Evolutionary conservation across 352 stramenopile species (phyloP), one percentile per base, ranked within the genome.

Genomic region (Globisporangium parvum): DNA sequence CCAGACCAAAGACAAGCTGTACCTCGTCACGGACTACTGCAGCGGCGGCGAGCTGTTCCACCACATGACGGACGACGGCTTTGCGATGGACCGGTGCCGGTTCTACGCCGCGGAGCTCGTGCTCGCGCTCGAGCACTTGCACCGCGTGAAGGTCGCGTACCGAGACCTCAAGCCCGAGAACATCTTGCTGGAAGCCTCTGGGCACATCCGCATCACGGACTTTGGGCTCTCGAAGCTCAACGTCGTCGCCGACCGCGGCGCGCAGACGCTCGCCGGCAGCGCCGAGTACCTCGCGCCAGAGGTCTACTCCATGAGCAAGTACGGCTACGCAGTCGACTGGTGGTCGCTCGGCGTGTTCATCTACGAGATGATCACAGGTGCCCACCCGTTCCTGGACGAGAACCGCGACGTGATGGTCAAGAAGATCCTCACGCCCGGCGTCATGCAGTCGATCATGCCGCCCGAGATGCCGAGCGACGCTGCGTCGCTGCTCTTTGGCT

Each of bases 31-130:
- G 10, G 85, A 94, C 58, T 93, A 95, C 51, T 90, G 87, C 60
- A 93, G 80, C 55, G 93, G 93, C 45, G 97, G 98, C 49, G 97
- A 99, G 73, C 75, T 99, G 6, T 99, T 99, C 69, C 85, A 98
- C 47, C 91, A 98, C 53, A 98, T 99, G 73, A 77, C 93, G 6
- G 96, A 98, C 63, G 69, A 78, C 35, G 80, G 87, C 12, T 81
- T 87, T 33, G 63, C 70, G 17, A 76, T 81, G 40, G 77, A 92
- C 47, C 66, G 89, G 41, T 81, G 73, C 37, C 64, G 71, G 39
- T 98, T 99, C 65, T 99, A 99, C 70, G 77, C 96, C 12, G 96
- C 93, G 0, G 96, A 99, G 71, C 91, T 99, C 45, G 91, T 98
- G 50, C 62, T 91, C 15, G 80, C 93, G 0, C 68, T 99, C 15